A percentile compares a stretch with the other conserved stretches of the same genome.
Conservation (phyloP, 2,329 filamentous ascomycete species). For the Hypoxylon sp. region DNA sequence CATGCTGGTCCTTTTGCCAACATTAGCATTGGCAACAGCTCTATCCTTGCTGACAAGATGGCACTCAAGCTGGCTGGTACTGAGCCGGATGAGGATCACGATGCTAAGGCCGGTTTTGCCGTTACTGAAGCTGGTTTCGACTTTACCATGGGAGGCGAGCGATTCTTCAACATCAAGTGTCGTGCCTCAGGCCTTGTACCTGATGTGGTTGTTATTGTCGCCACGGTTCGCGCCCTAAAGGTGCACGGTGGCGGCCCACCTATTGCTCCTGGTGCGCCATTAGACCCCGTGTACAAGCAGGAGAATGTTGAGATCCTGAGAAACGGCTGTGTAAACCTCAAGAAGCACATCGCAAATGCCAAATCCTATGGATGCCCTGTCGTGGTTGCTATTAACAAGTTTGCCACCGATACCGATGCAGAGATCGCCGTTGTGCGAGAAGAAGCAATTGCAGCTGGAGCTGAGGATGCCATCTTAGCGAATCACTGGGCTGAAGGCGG, state of each 20-base stretch:
- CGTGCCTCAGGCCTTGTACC: conserved; percentile 92
- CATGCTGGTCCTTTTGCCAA: conserved; percentile 98
- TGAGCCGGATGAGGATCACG: conserved; percentile 88
- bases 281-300: conserved; percentile 90
- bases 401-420: conserved; percentile 92
- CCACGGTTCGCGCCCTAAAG: conserved; percentile 95
- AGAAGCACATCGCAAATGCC: conserved; percentile 95
- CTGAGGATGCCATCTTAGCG: conserved; percentile 91
- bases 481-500: conserved; percentile 99
- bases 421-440: conserved; percentile 92
- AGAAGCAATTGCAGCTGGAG: conserved; percentile 91
- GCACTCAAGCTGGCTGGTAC: conserved; percentile 96
- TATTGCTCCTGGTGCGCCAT: conserved; percentile 86
- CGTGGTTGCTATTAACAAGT: conserved; percentile 97
- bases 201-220: conserved; percentile 94
- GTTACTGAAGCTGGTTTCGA: conserved; percentile 98
- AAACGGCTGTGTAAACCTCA: conserved; percentile 91
- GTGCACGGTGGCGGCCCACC: conserved; percentile 97
- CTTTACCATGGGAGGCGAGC: conserved; percentile 99
- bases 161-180: conserved; percentile 99
- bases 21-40: conserved; percentile 97
- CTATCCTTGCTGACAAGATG: conserved; percentile 93
- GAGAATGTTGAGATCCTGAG: conserved; percentile 95
- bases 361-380: conserved; percentile 92
- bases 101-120: conserved; percentile 88